Evolutionary conservation across 1,139 yeast species (phyloP), one percentile per base, ranked within the genome.

Genomic region (Tardiomyces blankii): DNA sequence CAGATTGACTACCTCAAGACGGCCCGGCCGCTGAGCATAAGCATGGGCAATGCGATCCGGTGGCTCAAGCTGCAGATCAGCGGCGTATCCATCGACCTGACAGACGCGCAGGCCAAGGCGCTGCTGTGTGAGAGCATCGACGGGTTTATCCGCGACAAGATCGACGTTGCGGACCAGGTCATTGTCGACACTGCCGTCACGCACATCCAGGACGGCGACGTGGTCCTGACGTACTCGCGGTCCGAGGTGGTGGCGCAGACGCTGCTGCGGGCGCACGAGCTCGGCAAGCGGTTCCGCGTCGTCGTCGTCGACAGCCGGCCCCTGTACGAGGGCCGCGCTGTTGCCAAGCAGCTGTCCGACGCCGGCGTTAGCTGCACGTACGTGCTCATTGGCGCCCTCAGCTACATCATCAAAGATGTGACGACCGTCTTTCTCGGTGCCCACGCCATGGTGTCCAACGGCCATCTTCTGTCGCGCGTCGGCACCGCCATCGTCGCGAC

Each of bases 41-140:
- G 95, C 1, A 93, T 93, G 98, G 98, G 99, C 45, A 91, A 89
- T 66, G 93, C 97, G 2, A 93, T 93, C 53, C 78, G 98, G 56
- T 88, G 96, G 95, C 73, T 93, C 53, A 93, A 93, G 62, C 97
- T 89, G 66, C 93, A 86, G 61, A 91, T 93, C 48, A 81, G 96
- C 1, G 75, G 77, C 46, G 54, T 66, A 41, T 77, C 85, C 44
- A 77, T 84, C 48, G 94, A 84, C 53, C 70, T 78, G 27, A 69
- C 78, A 14, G 97, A 89, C 52, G 70, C 68, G 16, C 78, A 75
- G 41, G 95, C 96, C 39, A 89, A 87, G 59, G 67, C 65, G n/a
- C 67, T 71, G 33, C 71, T 93, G 48, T 66, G 77, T 51, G 80
- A 73, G 41, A 75, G 77, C 54, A 89, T 93, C 54, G 91, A 86